Evolutionary conservation across 257 asterid species (phyloP).

Genomic region (Sherardia arvensis): DNA sequence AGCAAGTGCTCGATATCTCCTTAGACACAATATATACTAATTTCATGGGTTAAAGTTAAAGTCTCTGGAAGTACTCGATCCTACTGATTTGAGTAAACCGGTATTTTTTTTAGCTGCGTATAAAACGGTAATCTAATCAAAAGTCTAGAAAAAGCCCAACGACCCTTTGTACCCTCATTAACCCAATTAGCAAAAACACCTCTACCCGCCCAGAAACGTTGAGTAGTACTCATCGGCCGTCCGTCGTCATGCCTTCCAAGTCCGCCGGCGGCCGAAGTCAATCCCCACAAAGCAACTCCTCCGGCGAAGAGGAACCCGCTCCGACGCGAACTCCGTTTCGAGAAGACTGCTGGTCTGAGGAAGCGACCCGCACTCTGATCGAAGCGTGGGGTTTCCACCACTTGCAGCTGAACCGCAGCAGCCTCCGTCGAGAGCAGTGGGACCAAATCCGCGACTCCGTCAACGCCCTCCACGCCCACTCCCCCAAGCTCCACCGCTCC

Average conservation of each 20-base stretch:
- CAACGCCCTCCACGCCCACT: constrained; percentile 61
- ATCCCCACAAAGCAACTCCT: background rate
- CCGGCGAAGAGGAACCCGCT: constrained; percentile 23
- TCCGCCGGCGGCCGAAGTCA: constrained; percentile 8
- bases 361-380: constrained; percentile 71
- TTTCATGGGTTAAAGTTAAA: too few relatives aligned
- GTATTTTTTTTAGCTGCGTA: too few relatives aligned
- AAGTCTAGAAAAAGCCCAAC: background rate
- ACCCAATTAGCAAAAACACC: too few relatives aligned
- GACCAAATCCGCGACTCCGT: constrained; percentile 84
- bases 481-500: constrained; percentile 60
- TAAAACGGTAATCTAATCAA: too few relatives aligned
- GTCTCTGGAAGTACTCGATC: too few relatives aligned
- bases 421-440: constrained; percentile 91
- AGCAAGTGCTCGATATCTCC: too few relatives aligned
- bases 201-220: constrained; percentile 1
- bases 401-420: constrained; percentile 71
- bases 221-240: background rate
- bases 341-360: constrained; percentile 93
- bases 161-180: constrained; percentile 3
- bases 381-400: constrained; percentile 78
- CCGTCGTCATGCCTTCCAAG: constrained; percentile 2
- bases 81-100: too few relatives aligned
- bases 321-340: constrained; percentile 32
- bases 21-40: too few relatives aligned